phyloP scores from a whole-genome alignment of 2,329 filamentous ascomycete genomes.

The Sclerotinia sclerotiorum region DNA sequence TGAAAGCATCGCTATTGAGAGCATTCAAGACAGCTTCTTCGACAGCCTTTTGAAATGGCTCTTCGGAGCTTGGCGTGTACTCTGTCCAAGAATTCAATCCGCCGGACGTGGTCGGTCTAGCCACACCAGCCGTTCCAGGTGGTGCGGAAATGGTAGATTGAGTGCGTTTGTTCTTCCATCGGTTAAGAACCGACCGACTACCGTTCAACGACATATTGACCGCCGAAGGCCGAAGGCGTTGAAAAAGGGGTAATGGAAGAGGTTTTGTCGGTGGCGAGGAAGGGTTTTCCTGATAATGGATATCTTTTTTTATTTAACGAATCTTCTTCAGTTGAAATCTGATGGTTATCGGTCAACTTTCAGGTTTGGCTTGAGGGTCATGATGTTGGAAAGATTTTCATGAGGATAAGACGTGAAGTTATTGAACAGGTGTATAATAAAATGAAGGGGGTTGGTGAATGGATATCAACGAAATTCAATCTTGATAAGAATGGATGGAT shows the following conservation, averaged over 20 bases:
- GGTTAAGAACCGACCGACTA: slow-evolving; percentile 25
- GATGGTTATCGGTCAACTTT: slow-evolving; percentile 13
- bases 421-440: slow-evolving; percentile 8
- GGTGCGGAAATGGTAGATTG: slow-evolving; percentile 23
- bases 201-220: slow-evolving; percentile 27
- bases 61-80: slow-evolving; percentile 24
- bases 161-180: slow-evolving; percentile 31
- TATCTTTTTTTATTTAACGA: neutral
- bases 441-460: slow-evolving; percentile 23
- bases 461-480: slow-evolving; percentile 15
- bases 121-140: slow-evolving; percentile 13
- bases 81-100: slow-evolving; percentile 22
- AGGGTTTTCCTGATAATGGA: neutral
- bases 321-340: neutral
- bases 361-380: slow-evolving; percentile 12
- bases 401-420: slow-evolving; percentile 16
- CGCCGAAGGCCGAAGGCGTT: neutral
- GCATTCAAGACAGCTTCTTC: slow-evolving; percentile 30
- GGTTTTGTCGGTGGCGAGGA: neutral
- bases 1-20: slow-evolving; percentile 31
- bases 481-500: slow-evolving; percentile 14
- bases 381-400: slow-evolving; percentile 19
- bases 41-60: slow-evolving; percentile 28
- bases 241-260: neutral
- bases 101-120: slow-evolving; percentile 27